A percentile compares a stretch with the other conserved stretches of the same genome.
Evolutionary conservation across 2,329 filamentous ascomycete species (phyloP).

Genomic region (Monilinia fructigena): DNA sequence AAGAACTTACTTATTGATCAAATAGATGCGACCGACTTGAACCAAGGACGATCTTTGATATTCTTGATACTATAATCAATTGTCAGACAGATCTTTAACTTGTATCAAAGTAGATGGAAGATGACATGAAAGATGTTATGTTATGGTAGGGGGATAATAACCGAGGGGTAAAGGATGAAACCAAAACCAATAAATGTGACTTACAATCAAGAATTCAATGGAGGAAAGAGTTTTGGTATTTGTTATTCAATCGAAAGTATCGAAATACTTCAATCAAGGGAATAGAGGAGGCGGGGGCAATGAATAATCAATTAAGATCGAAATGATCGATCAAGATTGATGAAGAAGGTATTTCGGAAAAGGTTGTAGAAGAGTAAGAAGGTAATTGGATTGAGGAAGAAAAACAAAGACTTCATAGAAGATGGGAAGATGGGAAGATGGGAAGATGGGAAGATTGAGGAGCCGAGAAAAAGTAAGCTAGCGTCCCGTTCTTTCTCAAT

Average conservation of each 20-base stretch:
- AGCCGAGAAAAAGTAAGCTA: background rate
- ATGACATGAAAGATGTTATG: background rate
- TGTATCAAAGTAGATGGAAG: background rate
- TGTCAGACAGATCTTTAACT: background rate
- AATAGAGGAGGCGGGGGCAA: background rate
- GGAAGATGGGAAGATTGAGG: background rate
- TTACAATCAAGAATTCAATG: background rate
- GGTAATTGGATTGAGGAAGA: background rate
- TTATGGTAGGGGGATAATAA: background rate
- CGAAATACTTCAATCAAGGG: background rate
- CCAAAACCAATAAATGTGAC: background rate
- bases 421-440: background rate
- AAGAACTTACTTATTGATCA: background rate
- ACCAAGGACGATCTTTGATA: background rate
- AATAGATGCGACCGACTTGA: slow-evolving; percentile 7
- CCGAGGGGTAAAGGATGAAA: too few relatives aligned
- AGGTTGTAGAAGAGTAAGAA: background rate
- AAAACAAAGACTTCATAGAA: background rate
- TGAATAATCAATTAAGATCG: background rate
- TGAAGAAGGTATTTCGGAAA: background rate
- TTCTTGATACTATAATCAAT: background rate
- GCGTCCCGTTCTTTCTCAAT: background rate
- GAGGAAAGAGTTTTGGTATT: background rate
- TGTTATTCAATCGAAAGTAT: background rate
- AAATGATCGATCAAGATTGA: background rate